Base-by-base conservation (phyloP, 345 rosid species). In the Durio zibethinus region DNA sequence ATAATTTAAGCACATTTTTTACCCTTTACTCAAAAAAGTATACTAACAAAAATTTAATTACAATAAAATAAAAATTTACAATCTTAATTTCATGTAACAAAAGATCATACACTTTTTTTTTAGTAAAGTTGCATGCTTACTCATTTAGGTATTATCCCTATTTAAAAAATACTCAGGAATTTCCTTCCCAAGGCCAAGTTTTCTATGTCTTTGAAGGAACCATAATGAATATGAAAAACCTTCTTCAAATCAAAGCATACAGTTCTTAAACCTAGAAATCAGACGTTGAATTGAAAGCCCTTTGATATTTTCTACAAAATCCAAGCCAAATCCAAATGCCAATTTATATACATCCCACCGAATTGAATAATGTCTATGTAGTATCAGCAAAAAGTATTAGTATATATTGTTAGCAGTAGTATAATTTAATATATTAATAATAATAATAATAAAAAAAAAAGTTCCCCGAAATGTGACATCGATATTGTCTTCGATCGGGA, bases 401-500 rank as follows among this genome's bases (percentile, higher is more conserved):
- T 43, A 38, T 38, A 5, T 31, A 38, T 38, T 38, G 40, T 38
- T 38, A 3, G 47, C 15, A 43, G 18, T 52, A 16, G 60, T 54
- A 9, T 54, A 54, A 7, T 54, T n/a, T 23, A 54, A 54, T 54
- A 54, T 54, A 14, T 15, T 15, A 47, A 20, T 1, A n/a, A n/a
- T 7, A n/a, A 21, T 20, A 54, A 54, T n/a, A 42, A 43, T 23
- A 14, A 42, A 65, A 38, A 27, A 12, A 25, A 43, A 9, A 68
- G 33, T 65, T 75, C 82, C 79, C 75, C 79, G 79, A 78, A 75
- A 84, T 70, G 71, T 80, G 81, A 80, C 83, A 82, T 78, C 74
- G 78, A 84, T 80, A 72, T 78, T 59, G 85, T 31, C 78, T 85
- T 78, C 81, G 75, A 85, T 78, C 81, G 75, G 87, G 76, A 25